A percentile compares a stretch with the other conserved stretches of the same genome.
These are phyloP conservation scores for Theileria sp. DNA, from an alignment of 169 alveolate genomes.

Conservation along the genomic window DNA sequence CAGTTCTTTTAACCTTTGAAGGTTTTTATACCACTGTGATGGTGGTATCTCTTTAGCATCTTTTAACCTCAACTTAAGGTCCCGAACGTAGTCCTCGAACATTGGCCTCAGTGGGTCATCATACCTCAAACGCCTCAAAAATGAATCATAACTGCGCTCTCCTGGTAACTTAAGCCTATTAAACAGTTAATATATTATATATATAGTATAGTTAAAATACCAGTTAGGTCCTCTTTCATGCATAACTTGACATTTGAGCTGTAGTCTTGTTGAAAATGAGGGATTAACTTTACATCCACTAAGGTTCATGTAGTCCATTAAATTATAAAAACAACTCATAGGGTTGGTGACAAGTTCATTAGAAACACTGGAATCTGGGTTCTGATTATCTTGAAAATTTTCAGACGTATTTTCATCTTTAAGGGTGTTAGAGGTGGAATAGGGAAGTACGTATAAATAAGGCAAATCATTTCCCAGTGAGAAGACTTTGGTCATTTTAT, in stretches of 20 bases:
- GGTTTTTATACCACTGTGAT: conserved; percentile 33
- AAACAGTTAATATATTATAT: not conserved
- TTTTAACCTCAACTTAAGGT: conserved; percentile 46
- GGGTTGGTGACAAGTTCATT: conserved; percentile 46
- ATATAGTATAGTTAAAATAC: conserved; percentile 12
- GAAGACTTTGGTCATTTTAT: conserved; percentile 28
- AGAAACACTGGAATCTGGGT: not conserved
- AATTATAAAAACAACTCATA: conserved; percentile 45
- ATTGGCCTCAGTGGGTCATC: conserved; percentile 56
- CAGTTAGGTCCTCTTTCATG: conserved; percentile 67
- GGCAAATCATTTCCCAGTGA: conserved; percentile 59
- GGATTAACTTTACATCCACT: conserved; percentile 48
- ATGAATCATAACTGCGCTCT: conserved; percentile 53
- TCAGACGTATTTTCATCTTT: not conserved
- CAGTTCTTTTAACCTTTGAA: conserved; percentile 27
- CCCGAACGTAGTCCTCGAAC: conserved; percentile 41
- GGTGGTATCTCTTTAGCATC: conserved; percentile 47
- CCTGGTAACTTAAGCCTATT: conserved; percentile 43
- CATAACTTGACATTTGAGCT: conserved; percentile 38
- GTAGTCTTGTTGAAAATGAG: conserved; percentile 41
- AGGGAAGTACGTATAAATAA: conserved; percentile 53
- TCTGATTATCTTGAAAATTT: not conserved
- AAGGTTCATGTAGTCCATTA: conserved; percentile 53
- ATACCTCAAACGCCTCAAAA: conserved; percentile 48
- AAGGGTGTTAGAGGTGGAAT: not conserved